A percentile compares a stretch with the other conserved stretches of the same genome.
phyloP scores from a whole-genome alignment of 257 asterid species.

The Solanum dulcamara region DNA sequence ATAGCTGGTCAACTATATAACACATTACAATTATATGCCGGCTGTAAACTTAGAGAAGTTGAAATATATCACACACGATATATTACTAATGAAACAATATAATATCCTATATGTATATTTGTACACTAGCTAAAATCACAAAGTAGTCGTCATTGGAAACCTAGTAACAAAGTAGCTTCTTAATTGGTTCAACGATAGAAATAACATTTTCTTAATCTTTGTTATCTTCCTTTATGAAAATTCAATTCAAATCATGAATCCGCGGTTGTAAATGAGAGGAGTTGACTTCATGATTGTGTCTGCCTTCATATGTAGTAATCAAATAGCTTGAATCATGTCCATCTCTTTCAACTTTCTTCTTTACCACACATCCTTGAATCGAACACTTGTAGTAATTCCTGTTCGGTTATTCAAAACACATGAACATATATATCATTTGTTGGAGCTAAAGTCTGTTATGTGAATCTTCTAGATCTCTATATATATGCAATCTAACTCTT shows the following conservation, averaged over 20 bases:
- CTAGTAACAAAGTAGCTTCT: background rate
- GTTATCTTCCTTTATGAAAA: background rate
- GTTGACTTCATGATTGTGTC: constrained; percentile 15
- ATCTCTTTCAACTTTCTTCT: constrained; percentile 24
- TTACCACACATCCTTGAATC: constrained; percentile 14
- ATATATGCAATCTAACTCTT: background rate
- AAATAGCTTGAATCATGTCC: constrained; percentile 19
- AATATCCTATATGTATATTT: background rate
- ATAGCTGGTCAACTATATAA: background rate
- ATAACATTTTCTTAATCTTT: too few species aligned
- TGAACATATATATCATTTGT: background rate
- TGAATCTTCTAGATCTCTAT: background rate
- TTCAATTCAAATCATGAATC: background rate
- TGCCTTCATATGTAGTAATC: constrained; percentile 19
- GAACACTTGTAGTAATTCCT: constrained; percentile 30
- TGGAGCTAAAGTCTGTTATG: background rate
- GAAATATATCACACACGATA: background rate
- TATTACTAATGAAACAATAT: background rate
- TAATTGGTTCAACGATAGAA: background rate
- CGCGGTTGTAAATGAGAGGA: constrained; percentile 1
- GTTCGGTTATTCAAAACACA: background rate
- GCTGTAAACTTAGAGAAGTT: background rate
- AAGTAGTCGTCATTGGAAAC: background rate
- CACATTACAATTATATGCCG: background rate
- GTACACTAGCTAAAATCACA: background rate